phyloP scores from a whole-genome alignment of 257 asterid genomes.

The Solanum neorickii region DNA sequence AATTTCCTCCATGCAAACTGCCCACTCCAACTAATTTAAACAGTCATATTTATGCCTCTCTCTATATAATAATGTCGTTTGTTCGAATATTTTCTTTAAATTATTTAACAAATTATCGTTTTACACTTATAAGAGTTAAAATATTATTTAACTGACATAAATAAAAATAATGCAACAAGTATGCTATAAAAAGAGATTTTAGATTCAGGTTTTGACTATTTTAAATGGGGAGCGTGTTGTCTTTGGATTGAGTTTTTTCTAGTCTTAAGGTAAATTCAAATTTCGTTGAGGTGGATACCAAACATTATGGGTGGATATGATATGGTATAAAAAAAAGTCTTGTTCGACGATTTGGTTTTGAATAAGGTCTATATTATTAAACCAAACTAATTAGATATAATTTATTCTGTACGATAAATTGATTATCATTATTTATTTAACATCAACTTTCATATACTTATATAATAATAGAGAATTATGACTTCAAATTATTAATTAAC shows the following conservation, averaged over 20 bases:
- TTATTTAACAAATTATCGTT: no score
- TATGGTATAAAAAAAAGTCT: not conserved
- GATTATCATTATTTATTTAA: not conserved
- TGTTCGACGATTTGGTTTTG: not conserved
- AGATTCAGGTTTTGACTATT: not conserved
- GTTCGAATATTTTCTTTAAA: not conserved
- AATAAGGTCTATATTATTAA: not conserved
- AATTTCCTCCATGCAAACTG: slow-evolving; percentile 50
- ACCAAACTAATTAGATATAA: not conserved
- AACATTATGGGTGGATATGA: not conserved
- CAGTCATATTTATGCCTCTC: not conserved
- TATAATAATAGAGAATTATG: not conserved
- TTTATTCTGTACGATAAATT: accelerated
- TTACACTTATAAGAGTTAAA: not conserved
- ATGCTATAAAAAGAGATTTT: not conserved
- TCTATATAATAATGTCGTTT: not conserved
- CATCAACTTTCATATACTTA: not conserved
- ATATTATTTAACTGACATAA: not conserved
- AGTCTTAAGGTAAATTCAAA: not conserved
- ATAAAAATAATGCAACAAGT: not conserved
- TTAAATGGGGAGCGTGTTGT: not conserved
- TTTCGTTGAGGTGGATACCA: not conserved
- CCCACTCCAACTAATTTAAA: slow-evolving; percentile 40
- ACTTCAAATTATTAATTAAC: not conserved
- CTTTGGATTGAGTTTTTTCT: not conserved